Conservation (phyloP, 352 stramenopile genomes). For the Achlya hypogyna region DNA sequence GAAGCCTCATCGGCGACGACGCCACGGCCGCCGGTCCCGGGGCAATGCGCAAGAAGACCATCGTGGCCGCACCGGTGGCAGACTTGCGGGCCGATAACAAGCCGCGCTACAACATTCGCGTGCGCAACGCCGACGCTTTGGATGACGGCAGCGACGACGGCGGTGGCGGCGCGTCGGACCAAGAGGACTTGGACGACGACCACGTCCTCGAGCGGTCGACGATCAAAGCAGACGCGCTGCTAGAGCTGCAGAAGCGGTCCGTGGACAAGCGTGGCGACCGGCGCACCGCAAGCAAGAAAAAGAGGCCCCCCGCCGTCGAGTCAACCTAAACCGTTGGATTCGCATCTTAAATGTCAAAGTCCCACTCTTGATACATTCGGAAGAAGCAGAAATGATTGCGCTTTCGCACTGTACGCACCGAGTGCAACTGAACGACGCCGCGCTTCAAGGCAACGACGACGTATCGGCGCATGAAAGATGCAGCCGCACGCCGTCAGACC, state of each 20-base stretch:
- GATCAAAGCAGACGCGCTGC: conserved; percentile 10
- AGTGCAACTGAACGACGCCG: too few relatives aligned
- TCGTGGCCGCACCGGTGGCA: conserved; percentile 27
- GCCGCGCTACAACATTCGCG: conserved; percentile 63
- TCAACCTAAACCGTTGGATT: too few relatives aligned
- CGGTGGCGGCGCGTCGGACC: not conserved
- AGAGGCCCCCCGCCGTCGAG: not conserved
- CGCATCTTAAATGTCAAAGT: too few relatives aligned
- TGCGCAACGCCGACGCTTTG: conserved; percentile 20
- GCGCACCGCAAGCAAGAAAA: conserved; percentile 1
- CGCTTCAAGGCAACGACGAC: too few relatives aligned
- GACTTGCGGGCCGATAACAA: conserved; percentile 42
- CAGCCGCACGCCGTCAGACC: too few relatives aligned
- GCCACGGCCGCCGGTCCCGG: conserved; percentile 35
- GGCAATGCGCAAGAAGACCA: conserved; percentile 47
- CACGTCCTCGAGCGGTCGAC: not conserved
- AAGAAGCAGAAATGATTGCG: too few relatives aligned
- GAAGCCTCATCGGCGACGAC: conserved; percentile 65
- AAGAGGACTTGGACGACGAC: conserved; percentile 6
- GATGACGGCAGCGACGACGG: not conserved
- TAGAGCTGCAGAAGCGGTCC: not conserved
- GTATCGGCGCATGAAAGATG: too few relatives aligned
- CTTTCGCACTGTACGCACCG: too few relatives aligned
- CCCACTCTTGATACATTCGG: too few relatives aligned
- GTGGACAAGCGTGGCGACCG: not conserved